phyloP scores from a whole-genome alignment of 768 basidiomycete genomes.

The Amanita pallidorosea region DNA sequence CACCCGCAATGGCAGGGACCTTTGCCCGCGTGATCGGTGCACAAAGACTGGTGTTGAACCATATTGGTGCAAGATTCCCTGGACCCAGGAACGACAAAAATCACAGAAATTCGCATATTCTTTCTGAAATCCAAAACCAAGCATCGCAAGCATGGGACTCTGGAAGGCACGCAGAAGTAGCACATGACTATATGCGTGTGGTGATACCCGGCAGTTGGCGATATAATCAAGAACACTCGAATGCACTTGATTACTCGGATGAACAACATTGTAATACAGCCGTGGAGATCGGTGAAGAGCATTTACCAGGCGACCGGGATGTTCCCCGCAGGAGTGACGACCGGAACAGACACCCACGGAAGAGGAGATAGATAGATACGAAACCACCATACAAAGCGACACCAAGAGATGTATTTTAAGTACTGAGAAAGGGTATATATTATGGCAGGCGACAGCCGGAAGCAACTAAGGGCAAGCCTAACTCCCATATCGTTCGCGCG shows the following conservation, averaged over 20 bases:
- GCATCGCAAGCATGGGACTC: constrained; percentile 50
- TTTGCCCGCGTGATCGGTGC: constrained; percentile 60
- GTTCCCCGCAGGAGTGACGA: background rate
- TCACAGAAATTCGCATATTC: constrained; percentile 20
- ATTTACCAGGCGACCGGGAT: no score
- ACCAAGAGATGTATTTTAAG: background rate
- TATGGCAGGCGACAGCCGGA: background rate
- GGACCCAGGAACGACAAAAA: background rate
- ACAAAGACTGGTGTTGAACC: constrained; percentile 59
- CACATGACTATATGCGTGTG: constrained; percentile 47
- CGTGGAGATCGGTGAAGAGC: background rate
- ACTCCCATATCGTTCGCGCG: constrained; percentile 29
- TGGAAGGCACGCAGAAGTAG: constrained; percentile 33
- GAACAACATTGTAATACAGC: background rate
- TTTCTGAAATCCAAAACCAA: constrained; percentile 51
- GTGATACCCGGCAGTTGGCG: constrained; percentile 18
- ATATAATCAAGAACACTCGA: constrained; percentile 1
- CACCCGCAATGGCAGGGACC: constrained; percentile 64
- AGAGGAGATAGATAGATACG: constrained; percentile 2
- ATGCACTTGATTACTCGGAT: background rate
- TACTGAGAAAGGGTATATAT: background rate
- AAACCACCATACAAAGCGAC: background rate
- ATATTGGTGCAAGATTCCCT: constrained; percentile 56
- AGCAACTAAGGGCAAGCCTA: constrained; percentile 10
- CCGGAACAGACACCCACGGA: background rate